These are phyloP conservation scores for Mycena belliarum DNA, from an alignment of 768 basidiomycete genomes.

Conservation along the genomic window DNA sequence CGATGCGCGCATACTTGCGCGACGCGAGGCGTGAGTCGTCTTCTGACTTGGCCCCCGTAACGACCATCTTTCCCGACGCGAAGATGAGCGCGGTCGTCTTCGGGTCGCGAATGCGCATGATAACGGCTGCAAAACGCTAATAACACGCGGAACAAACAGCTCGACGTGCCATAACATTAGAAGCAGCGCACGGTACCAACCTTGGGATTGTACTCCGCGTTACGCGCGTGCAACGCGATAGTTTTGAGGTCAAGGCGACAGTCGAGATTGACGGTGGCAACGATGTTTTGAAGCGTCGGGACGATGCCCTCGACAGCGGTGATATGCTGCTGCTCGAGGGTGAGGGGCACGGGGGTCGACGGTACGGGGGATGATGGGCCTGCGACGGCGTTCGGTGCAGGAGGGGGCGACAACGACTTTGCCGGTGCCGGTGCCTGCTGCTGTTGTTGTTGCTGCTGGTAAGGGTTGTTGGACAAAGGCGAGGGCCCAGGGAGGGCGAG, in stretches of 20 bases:
- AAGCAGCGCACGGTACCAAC: slow-evolving; percentile 65
- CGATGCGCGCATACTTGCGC: slow-evolving; percentile 98
- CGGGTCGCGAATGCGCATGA: slow-evolving; percentile 99
- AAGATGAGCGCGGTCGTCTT: slow-evolving; percentile 99
- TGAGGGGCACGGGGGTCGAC: slow-evolving; percentile 71
- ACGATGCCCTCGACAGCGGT: slow-evolving; percentile 98
- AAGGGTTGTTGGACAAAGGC: slow-evolving; percentile 60
- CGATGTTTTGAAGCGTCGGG: slow-evolving; percentile 99
- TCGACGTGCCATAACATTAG: slow-evolving; percentile 53
- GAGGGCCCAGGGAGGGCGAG: slow-evolving; percentile 55
- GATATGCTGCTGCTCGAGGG: slow-evolving; percentile 91
- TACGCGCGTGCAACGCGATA: slow-evolving; percentile 95
- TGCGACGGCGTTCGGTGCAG: slow-evolving; percentile 44
- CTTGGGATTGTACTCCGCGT: slow-evolving; percentile 99
- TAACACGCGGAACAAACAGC: slow-evolving; percentile 50
- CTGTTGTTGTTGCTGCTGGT: slow-evolving; percentile 30
- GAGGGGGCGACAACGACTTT: slow-evolving; percentile 27
- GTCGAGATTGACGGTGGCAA: slow-evolving; percentile 97
- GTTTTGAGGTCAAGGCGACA: slow-evolving; percentile 97
- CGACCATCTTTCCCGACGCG: slow-evolving; percentile 99
- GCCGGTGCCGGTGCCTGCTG: slow-evolving; percentile 29
- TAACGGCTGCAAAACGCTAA: slow-evolving; percentile 99
- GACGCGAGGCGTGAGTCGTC: slow-evolving; percentile 96
- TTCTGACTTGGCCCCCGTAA: slow-evolving; percentile 98
- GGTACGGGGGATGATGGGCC: slow-evolving; percentile 64